phyloP scores from a whole-genome alignment of 768 basidiomycete genomes.

The Gelatoporia subvermispora region DNA sequence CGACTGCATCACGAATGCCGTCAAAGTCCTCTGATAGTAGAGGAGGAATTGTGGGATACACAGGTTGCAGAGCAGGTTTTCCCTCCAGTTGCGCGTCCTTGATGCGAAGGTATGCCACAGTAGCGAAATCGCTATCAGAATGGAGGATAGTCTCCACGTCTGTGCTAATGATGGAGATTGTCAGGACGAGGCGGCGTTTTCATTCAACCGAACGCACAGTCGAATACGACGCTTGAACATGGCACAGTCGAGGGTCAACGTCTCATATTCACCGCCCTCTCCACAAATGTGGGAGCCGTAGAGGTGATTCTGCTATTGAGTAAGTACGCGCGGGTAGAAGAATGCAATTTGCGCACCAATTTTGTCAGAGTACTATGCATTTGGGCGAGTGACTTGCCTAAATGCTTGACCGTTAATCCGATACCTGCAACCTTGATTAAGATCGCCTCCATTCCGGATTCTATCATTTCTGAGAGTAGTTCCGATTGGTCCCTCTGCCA shows the following conservation, averaged over 20 bases:
- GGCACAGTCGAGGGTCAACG: slow-evolving; percentile 84
- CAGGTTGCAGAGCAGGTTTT: slow-evolving; percentile 34
- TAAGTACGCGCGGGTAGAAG: neutral
- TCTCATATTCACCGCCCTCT: slow-evolving; percentile 98
- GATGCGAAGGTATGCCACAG: slow-evolving; percentile 87
- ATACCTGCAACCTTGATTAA: slow-evolving; percentile 96
- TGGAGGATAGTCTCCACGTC: slow-evolving; percentile 71
- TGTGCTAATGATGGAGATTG: slow-evolving; percentile 34
- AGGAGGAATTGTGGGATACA: slow-evolving; percentile 38
- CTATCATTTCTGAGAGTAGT: slow-evolving; percentile 83
- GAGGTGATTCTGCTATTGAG: slow-evolving; percentile 50
- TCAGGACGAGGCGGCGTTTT: neutral
- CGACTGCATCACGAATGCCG: slow-evolving; percentile 7
- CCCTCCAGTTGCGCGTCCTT: slow-evolving; percentile 57
- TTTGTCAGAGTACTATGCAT: slow-evolving; percentile 71
- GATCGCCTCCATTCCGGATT: slow-evolving; percentile 70
- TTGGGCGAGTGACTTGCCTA: slow-evolving; percentile 68
- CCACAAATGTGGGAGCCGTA: slow-evolving; percentile 95
- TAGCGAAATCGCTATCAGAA: slow-evolving; percentile 77
- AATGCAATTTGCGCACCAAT: slow-evolving; percentile 45
- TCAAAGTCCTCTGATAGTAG: slow-evolving; percentile 45
- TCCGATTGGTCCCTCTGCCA: slow-evolving; percentile 93
- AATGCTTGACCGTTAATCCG: slow-evolving; percentile 71
- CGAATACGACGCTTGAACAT: slow-evolving; percentile 75
- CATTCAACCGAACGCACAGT: slow-evolving; percentile 43